These are phyloP conservation scores for Populus euphratica DNA, from an alignment of 345 rosid genomes.

Conservation along the genomic window DNA sequence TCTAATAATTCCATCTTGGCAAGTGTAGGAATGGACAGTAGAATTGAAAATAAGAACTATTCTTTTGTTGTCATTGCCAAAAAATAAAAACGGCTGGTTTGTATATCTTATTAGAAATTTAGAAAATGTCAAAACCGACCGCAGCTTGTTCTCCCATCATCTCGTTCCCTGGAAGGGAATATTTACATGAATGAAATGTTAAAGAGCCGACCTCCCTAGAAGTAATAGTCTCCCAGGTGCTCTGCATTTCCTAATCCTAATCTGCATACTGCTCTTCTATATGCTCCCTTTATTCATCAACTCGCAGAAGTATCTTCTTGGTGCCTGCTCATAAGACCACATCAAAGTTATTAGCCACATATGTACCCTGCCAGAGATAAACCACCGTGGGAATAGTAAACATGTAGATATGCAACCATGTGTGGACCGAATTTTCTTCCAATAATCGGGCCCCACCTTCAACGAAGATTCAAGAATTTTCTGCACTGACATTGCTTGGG, in stretches of 20 bases:
- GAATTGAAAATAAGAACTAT: background rate
- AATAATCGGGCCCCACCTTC: conserved; percentile 56
- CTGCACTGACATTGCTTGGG: conserved; percentile 33
- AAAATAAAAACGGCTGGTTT: background rate
- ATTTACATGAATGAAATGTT: background rate
- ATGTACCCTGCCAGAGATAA: background rate
- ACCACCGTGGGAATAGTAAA: background rate
- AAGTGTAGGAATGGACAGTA: background rate
- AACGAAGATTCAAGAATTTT: conserved; percentile 47
- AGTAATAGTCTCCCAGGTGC: conserved; percentile 37
- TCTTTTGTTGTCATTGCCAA: background rate
- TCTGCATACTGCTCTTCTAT: conserved; percentile 31
- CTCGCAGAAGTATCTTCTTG: conserved; percentile 61
- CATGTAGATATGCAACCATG: background rate
- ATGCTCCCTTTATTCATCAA: conserved; percentile 37
- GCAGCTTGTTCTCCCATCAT: background rate
- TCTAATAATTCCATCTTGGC: background rate
- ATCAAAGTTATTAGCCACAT: background rate
- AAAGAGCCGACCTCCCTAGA: background rate
- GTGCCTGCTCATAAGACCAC: conserved; percentile 37
- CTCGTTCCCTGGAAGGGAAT: background rate
- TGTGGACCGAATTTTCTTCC: conserved; percentile 52
- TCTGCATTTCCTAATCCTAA: conserved; percentile 69
- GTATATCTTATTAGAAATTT: background rate
- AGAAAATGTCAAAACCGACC: background rate